Evolutionary conservation across 305 asterid species (phyloP).

Genomic region (Andrographis paniculata): DNA sequence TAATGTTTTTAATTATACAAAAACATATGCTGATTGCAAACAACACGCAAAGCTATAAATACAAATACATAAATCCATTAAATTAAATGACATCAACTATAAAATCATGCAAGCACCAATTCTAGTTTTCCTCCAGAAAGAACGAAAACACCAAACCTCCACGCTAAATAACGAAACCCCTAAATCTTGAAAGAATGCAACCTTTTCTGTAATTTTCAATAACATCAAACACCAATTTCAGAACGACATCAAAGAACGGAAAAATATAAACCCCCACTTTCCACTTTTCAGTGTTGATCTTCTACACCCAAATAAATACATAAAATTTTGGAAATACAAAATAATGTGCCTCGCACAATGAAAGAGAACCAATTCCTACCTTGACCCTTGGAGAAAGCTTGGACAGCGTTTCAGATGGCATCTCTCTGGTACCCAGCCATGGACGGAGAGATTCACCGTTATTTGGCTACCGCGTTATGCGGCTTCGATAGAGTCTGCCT

Average conservation of each 20-base stretch:
- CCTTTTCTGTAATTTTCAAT: neutral
- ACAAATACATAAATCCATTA: no score
- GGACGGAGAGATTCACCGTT: slow-evolving; percentile 9
- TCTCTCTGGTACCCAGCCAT: slow-evolving; percentile 1
- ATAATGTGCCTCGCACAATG: neutral
- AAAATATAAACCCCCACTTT: slow-evolving; percentile 7
- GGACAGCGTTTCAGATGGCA: slow-evolving; percentile 2
- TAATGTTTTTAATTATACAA: no score
- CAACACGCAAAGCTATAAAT: no score
- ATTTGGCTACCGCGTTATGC: no score
- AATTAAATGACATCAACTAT: no score
- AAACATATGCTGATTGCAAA: no score
- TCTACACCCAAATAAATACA: slow-evolving; percentile 1
- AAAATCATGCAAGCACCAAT: no score
- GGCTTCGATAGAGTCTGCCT: no score
- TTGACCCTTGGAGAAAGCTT: neutral
- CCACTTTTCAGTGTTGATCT: slow-evolving; percentile 5
- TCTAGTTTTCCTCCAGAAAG: slow-evolving; percentile 11
- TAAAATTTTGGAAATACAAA: no score
- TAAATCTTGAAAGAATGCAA: slow-evolving; percentile 1
- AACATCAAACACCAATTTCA: slow-evolving; percentile 1
- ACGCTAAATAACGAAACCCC: neutral
- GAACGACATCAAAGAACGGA: neutral
- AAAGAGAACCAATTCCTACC: slow-evolving; percentile 17
- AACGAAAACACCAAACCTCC: no score